Evolutionary conservation across 169 alveolate genomes (phyloP).

Genomic region (Cryptosporidium bovis): DNA sequence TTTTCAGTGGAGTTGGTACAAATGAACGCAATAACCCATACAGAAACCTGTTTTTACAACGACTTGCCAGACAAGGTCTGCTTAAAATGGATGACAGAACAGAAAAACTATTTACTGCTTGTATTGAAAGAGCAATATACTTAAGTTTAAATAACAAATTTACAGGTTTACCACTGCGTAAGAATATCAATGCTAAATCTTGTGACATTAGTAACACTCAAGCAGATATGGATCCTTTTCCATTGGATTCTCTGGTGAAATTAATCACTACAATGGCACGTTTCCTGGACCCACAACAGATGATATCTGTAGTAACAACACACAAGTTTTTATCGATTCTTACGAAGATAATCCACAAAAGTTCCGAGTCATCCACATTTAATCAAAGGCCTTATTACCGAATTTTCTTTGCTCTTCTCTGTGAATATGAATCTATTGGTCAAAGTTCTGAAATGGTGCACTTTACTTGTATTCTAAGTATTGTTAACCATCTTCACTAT

Average conservation of each 20-base stretch:
- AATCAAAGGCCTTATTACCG: conserved; percentile 82
- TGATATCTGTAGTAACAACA: conserved; percentile 86
- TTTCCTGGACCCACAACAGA: conserved; percentile 86
- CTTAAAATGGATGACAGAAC: conserved; percentile 88
- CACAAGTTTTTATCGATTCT: conserved; percentile 84
- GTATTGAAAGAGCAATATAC: conserved; percentile 83
- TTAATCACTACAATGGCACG: conserved; percentile 87
- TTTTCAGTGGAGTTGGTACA: conserved; percentile 62
- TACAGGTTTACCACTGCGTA: not conserved
- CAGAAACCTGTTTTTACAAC: conserved; percentile 83
- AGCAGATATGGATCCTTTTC: conserved; percentile 75
- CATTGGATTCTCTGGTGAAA: conserved; percentile 84
- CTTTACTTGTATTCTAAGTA: conserved; percentile 79
- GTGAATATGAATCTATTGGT: conserved; percentile 81
- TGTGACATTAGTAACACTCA: not conserved
- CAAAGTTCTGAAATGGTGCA: conserved; percentile 77
- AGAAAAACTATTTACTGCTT: conserved; percentile 86
- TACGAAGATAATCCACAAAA: conserved; percentile 83
- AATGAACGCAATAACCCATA: conserved; percentile 62
- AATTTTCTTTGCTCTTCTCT: conserved; percentile 80
- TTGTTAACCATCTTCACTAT: conserved; percentile 79
- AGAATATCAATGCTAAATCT: not conserved
- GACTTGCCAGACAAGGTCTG: conserved; percentile 86
- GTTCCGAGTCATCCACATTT: conserved; percentile 75
- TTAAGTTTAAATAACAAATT: conserved; percentile 27